Base-by-base conservation (phyloP, 306 rosid species). In the Nissolia schottii region DNA sequence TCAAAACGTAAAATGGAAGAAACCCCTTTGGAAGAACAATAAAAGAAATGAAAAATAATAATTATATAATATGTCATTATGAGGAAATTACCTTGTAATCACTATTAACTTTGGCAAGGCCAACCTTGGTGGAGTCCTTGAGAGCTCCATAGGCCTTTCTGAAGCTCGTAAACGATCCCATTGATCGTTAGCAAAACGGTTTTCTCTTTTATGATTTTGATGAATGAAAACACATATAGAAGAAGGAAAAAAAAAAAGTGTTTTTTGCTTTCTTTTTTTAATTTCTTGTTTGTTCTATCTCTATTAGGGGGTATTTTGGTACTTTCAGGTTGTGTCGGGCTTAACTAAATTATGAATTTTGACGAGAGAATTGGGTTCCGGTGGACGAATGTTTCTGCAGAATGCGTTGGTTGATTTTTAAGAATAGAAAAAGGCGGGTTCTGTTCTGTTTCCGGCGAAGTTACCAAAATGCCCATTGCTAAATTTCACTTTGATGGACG, bases 81-180 rank as follows among this genome's bases (percentile, higher is more conserved):
- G 48, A 24, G n/a, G 20, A 76, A 20, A 38, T 19, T 25, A 95
- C 99, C 99, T 95, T 95, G 90, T 80, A 92, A 20, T 95, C 99
- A 67, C 97, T 95, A 43, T 95, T 95, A 79, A 95, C 96, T 81
- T 95, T 95, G 80, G 97, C 97, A 6, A 95, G 96, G 84, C 99
- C 97, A 78, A 95, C 99, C 87, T 59, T 88, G 87, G 97, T 95
- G 45, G 97, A 84, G 55, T 95, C 99, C 72, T 95, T 95, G 64
- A 95, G 86, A 85, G 97, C 97, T 76, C 96, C 99, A 83, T 88
- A 92, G 71, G 97, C 97, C 74, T 92, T 89, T 71, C 93, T 83
- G 50, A 95, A 89, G 96, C 97, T 85, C 57, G 82, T 82, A 77
- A 90, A 90, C 15, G 97, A 87, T 46, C 92, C 99, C 99, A 95